These are phyloP conservation scores for Neocallimastix lanati DNA, from an alignment of 192 early-diverging fungal genomes.

Conservation along the genomic window DNA sequence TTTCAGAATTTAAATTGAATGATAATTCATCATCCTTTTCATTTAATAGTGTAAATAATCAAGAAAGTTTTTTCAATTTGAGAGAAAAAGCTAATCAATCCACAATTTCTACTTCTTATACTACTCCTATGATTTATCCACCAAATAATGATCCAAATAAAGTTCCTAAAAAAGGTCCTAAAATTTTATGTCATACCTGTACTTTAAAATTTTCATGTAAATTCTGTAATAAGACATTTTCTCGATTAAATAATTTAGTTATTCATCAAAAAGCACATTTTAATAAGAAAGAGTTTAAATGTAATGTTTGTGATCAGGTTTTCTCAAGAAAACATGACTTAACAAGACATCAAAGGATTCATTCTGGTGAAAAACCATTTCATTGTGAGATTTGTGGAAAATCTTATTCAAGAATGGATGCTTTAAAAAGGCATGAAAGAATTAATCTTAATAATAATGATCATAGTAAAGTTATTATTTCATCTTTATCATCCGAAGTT, in stretches of 20 bases:
- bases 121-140: background rate
- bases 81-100: background rate
- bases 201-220: background rate
- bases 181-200: background rate
- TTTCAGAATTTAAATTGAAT: background rate
- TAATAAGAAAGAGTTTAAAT: background rate
- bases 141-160: background rate
- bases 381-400: constrained; percentile 53
- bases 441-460: background rate
- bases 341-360: constrained; percentile 43
- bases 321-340: background rate
- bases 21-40: background rate
- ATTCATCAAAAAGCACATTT: background rate
- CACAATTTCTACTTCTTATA: background rate
- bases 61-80: background rate
- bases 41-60: background rate
- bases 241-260: background rate
- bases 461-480: background rate
- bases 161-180: background rate
- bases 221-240: background rate
- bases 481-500: background rate
- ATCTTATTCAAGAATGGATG: constrained; percentile 53
- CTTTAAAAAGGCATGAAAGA: constrained; percentile 35
- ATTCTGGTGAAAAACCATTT: constrained; percentile 59
- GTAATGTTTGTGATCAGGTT: background rate